Percentiles rank a stretch among this genome's conserved stretches.
Evolutionary conservation across 805 yeast species (phyloP).

Genomic region (Yarrowia osloensis): DNA sequence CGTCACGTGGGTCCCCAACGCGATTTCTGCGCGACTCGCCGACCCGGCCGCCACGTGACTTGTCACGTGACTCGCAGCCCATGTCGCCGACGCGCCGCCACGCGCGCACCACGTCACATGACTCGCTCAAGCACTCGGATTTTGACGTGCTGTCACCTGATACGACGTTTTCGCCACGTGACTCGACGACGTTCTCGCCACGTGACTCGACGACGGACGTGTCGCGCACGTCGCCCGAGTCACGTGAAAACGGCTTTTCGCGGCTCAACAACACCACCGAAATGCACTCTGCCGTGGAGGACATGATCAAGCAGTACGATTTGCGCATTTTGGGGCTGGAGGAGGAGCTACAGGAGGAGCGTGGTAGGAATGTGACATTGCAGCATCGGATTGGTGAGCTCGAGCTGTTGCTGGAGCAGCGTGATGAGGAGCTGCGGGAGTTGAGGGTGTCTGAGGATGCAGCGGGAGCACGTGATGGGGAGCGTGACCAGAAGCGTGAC

Average conservation of each 20-base stretch:
- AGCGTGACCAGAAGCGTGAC: no score
- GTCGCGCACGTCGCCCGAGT: neutral
- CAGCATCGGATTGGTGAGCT: neutral
- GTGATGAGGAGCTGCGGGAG: neutral
- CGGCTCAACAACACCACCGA: slow-evolving; percentile 11
- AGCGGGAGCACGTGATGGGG: no score
- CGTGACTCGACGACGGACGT: slow-evolving; percentile 7
- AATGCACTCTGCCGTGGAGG: slow-evolving; percentile 15
- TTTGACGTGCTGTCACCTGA: slow-evolving; percentile 3
- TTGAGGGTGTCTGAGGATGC: neutral
- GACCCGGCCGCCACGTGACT: neutral
- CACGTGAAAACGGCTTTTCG: slow-evolving; percentile 1
- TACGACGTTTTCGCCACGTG: slow-evolving; percentile 4
- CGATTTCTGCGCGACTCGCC: no score
- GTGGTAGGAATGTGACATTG: neutral
- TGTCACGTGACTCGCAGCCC: neutral
- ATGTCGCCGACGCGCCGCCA: neutral
- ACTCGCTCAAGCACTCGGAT: neutral
- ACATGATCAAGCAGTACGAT: slow-evolving; percentile 27
- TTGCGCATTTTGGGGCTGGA: neutral
- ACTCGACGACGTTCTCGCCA: neutral
- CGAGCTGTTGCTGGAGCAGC: neutral
- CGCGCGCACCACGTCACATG: neutral
- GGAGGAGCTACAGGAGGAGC: neutral
- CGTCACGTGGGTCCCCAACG: no score